Base-by-base conservation (phyloP, 106 monocot species). In the Dendrobium chrysotoxum region DNA sequence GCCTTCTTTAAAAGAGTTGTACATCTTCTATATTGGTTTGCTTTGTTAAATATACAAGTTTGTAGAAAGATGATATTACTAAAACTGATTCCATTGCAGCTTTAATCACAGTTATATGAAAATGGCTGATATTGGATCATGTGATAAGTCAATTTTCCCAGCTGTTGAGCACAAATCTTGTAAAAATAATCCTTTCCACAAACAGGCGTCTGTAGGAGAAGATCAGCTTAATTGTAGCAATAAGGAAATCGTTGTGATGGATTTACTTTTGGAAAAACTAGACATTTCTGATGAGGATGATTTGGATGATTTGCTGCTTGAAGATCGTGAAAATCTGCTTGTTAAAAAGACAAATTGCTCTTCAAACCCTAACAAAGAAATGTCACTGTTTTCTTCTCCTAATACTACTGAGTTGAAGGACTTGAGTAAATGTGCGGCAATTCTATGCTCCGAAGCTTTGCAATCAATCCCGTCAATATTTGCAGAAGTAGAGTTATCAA, bases 31-130 rank as follows among this genome's bases (percentile, higher is more conserved):
- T 65, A 1, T 26, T 25, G n/a, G 64, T 7, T 65, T 26, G 25
- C 6, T 65, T 65, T 23, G 25, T 65, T 25, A 25, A 65, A 1
- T 65, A n/a, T 23, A 26, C 0, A 26, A 65, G 64, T 65, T 25
- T 65, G n/a, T 65, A 8, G 25, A 8, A 65, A 25, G 64, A 5
- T 65, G 26, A 65, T 26, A 12, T 65, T 71, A 38, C 16, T 38
- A 71, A 70, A 71, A 71, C 16, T 38, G n/a, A 71, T 71, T 35
- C 38, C 28, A 11, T 65, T 65, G 64, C 71, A 71, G 71, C 71
- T 16, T 71, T 71, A 15, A 17, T 71, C 31, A 38, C 31, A 71
- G 11, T 65, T 26, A 16, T 71, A 4, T 71, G 71, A 4, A 31
- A 13, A 71, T 71, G 31, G 71, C 0, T 71, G 71, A 71, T 71